Conservation (phyloP, 2,329 filamentous ascomycete genomes). For the Ophiocordyceps sinensis region DNA sequence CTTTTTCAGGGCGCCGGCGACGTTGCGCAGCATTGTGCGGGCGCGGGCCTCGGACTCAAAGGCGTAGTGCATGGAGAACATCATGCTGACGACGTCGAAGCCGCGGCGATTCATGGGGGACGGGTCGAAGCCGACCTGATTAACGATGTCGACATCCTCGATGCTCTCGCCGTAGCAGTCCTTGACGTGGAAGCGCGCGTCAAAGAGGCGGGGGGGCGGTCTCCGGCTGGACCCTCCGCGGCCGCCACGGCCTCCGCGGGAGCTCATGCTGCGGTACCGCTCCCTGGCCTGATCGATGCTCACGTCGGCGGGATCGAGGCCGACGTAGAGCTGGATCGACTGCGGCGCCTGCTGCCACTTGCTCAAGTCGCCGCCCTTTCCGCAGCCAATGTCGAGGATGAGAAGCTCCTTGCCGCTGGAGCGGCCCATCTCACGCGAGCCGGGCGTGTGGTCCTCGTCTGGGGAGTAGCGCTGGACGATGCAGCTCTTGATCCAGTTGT, state of each 20-base stretch:
- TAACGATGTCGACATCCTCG: constrained; percentile 66
- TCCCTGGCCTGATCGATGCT: constrained; percentile 84
- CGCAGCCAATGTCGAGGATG: constrained; percentile 88
- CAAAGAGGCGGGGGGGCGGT: constrained; percentile 49
- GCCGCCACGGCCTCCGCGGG: constrained; percentile 40
- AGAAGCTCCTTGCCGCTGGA: constrained; percentile 48
- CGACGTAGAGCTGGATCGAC: constrained; percentile 81
- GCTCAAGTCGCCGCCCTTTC: constrained; percentile 86
- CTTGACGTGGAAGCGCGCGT: constrained; percentile 77
- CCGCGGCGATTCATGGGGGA: constrained; percentile 61
- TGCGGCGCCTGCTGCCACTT: constrained; percentile 97
- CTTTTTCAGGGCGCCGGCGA: constrained; percentile 80
- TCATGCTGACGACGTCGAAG: constrained; percentile 95
- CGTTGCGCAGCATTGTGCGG: constrained; percentile 83
- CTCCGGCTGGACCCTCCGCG: constrained; percentile 34
- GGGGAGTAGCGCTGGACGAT: constrained; percentile 94
- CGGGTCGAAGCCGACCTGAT: constrained; percentile 74
- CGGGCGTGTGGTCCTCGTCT: constrained; percentile 55
- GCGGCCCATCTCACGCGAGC: constrained; percentile 37
- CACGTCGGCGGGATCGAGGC: constrained; percentile 82
- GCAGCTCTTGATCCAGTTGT: constrained; percentile 98
- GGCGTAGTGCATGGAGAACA: constrained; percentile 99
- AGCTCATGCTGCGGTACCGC: constrained; percentile 61
- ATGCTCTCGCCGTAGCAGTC: constrained; percentile 85
- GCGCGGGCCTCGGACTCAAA: constrained; percentile 89